A percentile compares a stretch with the other conserved stretches of the same genome.
Evolutionary conservation across 805 yeast genomes (phyloP).

Genomic region (Wickerhamomyces kurtzmanii): DNA sequence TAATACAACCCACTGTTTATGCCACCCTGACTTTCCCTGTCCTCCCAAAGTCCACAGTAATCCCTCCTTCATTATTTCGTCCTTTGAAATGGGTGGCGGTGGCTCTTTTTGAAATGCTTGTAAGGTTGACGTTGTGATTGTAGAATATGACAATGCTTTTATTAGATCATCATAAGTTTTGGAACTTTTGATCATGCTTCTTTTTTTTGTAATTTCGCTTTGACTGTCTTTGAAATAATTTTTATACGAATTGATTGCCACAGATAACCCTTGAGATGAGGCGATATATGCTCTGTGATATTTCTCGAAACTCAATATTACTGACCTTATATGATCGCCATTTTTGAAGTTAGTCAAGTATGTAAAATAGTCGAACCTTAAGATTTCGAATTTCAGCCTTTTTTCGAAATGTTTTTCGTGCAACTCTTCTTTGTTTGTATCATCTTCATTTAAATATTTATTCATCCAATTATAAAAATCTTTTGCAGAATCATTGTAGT

Average conservation of each 20-base stretch:
- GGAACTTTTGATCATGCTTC: no score
- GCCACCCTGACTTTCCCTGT: slow-evolving; percentile 67
- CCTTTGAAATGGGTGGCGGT: slow-evolving; percentile 2
- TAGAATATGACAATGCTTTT: neutral
- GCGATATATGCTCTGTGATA: no score
- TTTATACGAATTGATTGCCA: no score
- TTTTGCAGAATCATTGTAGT: slow-evolving; percentile 5
- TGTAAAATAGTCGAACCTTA: slow-evolving; percentile 35
- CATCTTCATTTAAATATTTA: neutral
- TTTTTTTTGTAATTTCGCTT: no score
- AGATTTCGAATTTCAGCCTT: slow-evolving; percentile 28
- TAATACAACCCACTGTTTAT: slow-evolving; percentile 78
- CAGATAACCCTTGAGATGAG: no score
- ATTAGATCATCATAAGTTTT: neutral
- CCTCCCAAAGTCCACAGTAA: slow-evolving; percentile 50
- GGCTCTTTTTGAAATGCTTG: no score
- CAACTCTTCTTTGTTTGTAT: slow-evolving; percentile 16
- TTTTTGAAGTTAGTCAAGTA: slow-evolving; percentile 20
- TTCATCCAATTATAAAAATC: slow-evolving; percentile 4
- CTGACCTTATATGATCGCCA: slow-evolving; percentile 14
- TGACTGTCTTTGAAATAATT: no score
- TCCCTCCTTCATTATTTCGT: slow-evolving; percentile 22
- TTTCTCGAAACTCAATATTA: no score
- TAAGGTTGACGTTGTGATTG: neutral
- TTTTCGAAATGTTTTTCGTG: slow-evolving; percentile 25